Evolutionary conservation across 495 filamentous ascomycete species (phyloP).

Genomic region (Neurospora hispaniola): DNA sequence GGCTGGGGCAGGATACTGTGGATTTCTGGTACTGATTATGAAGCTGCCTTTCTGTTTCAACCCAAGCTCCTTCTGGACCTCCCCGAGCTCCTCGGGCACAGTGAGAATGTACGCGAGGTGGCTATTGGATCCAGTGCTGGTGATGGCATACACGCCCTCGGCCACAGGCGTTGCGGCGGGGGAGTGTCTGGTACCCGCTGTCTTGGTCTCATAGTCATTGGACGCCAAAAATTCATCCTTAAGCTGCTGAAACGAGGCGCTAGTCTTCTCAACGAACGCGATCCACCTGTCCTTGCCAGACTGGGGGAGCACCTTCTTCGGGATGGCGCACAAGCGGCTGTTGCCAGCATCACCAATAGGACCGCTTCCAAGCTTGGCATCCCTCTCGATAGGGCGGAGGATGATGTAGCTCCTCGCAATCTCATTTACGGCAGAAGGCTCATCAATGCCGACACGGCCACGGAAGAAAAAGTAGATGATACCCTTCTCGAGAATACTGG

Average conservation of each 20-base stretch:
- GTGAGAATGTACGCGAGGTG: conserved; percentile 80
- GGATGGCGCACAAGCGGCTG: conserved; percentile 64
- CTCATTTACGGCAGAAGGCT: conserved; percentile 59
- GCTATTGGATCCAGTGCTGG: conserved; percentile 54
- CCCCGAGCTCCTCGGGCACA: conserved; percentile 55
- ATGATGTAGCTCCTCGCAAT: conserved; percentile 75
- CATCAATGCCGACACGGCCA: conserved; percentile 60
- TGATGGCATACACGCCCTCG: conserved; percentile 83
- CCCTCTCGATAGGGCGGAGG: conserved; percentile 62
- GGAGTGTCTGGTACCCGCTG: conserved; percentile 55
- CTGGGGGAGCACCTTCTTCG: conserved; percentile 79
- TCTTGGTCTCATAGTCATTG: conserved; percentile 67
- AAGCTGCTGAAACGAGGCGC: conserved; percentile 55
- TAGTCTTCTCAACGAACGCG: conserved; percentile 73
- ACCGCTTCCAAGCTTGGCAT: conserved; percentile 52
- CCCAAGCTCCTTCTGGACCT: conserved; percentile 71
- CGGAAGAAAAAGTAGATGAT: conserved; percentile 93
- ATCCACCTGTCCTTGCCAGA: conserved; percentile 65
- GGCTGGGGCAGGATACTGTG: conserved; percentile 52
- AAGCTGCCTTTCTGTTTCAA: conserved; percentile 63
- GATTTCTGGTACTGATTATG: conserved; percentile 73
- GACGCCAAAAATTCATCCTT: conserved; percentile 59
- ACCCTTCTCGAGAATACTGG: conserved; percentile 81
- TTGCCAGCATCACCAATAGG: conserved; percentile 55
- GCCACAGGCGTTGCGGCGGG: conserved; percentile 66